Percentiles rank a stretch among this genome's conserved stretches.
These are phyloP conservation scores for Mycena albidolilacea DNA, from an alignment of 768 basidiomycete genomes.

Conservation along the genomic window DNA sequence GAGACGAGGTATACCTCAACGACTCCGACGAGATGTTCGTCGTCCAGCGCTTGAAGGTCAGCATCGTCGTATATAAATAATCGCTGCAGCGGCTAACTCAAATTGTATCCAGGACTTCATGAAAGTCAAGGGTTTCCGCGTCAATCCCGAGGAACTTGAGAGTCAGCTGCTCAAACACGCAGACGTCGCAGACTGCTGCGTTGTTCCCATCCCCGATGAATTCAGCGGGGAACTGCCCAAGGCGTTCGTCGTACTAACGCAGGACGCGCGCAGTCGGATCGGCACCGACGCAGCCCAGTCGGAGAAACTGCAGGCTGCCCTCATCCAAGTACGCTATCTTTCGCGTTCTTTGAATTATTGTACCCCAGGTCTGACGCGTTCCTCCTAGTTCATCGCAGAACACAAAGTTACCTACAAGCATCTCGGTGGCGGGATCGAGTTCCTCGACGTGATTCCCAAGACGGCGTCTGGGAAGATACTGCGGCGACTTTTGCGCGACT, in stretches of 20 bases:
- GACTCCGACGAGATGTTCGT: conserved; percentile 61
- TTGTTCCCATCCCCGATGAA: conserved; percentile 62
- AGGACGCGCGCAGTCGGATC: conserved; percentile 48
- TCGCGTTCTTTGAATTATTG: not conserved
- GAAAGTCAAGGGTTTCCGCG: not conserved
- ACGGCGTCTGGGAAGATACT: conserved; percentile 57
- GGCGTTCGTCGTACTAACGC: conserved; percentile 62
- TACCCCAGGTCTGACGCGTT: not conserved
- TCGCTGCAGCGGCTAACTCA: too few species aligned
- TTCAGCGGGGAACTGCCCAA: conserved; percentile 66
- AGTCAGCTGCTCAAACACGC: conserved; percentile 59
- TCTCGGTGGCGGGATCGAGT: conserved; percentile 56
- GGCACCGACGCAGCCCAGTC: conserved; percentile 18
- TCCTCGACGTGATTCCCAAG: conserved; percentile 58
- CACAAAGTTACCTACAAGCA: conserved; percentile 56
- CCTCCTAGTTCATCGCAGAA: conserved; percentile 44
- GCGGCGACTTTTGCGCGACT: conserved; percentile 55
- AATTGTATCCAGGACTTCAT: conserved; percentile 45
- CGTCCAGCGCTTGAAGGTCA: conserved; percentile 59
- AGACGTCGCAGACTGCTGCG: conserved; percentile 62
- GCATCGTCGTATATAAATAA: not conserved
- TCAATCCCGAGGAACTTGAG: conserved; percentile 54
- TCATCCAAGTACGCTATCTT: not conserved
- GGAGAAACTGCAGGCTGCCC: not conserved
- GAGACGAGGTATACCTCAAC: conserved; percentile 63